Evolutionary conservation across 768 basidiomycete genomes (phyloP).

Genomic region (Panus rudis): DNA sequence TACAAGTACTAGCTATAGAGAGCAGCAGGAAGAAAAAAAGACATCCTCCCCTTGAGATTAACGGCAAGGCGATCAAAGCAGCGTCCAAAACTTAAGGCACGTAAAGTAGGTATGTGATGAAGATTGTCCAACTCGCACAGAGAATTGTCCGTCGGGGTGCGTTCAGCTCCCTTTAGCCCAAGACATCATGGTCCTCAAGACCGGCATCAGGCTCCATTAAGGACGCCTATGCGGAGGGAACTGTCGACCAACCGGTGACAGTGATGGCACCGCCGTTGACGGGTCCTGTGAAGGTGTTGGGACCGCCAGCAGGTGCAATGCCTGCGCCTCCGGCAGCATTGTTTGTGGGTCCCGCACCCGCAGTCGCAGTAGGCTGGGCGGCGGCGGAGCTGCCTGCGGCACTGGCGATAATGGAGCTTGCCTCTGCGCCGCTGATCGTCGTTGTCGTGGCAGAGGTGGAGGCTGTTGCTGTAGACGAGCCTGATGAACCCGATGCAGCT

Average conservation of each 20-base stretch:
- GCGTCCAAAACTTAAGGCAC: too few relatives aligned
- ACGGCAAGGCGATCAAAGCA: too few relatives aligned
- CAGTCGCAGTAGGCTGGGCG: conserved; percentile 14
- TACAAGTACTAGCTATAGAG: too few relatives aligned
- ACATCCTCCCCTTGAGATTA: too few relatives aligned
- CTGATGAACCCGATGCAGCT: conserved; percentile 7
- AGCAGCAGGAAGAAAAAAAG: too few relatives aligned
- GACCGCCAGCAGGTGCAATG: conserved; percentile 23
- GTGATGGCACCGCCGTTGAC: conserved; percentile 34
- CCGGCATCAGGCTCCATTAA: too few relatives aligned
- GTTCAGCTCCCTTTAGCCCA: too few relatives aligned
- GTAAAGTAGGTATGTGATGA: too few relatives aligned
- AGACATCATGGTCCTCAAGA: too few relatives aligned
- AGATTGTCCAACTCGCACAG: too few relatives aligned
- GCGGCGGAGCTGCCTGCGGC: conserved; percentile 16
- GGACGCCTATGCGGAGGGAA: too few relatives aligned
- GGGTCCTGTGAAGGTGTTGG: conserved; percentile 36
- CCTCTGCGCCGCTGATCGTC: conserved; percentile 15
- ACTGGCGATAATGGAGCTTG: conserved; percentile 18
- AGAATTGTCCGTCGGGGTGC: too few relatives aligned
- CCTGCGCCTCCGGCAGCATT: conserved; percentile 11
- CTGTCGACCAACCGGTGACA: conserved; percentile 39
- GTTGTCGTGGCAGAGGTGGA: conserved; percentile 9
- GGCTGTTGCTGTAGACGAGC: conserved; percentile 16
- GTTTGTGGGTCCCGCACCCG: conserved; percentile 12